phyloP scores from a whole-genome alignment of 257 asterid genomes.

The Primulina tabacum region DNA sequence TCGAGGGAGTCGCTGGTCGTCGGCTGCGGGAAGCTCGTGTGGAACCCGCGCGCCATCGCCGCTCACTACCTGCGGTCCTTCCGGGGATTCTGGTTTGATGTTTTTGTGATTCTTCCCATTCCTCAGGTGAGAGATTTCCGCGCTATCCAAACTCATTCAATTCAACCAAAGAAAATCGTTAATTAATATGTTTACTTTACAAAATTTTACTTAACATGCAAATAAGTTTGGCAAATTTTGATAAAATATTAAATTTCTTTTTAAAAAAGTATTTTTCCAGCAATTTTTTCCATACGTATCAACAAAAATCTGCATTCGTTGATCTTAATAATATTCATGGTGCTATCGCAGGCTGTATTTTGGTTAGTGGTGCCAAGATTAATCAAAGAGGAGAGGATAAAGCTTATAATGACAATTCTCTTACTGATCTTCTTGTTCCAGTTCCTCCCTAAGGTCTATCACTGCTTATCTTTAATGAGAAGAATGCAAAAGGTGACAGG shows the following conservation, averaged over 20 bases:
- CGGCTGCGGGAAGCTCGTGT: slow-evolving; percentile 96
- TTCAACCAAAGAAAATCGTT: too few species aligned
- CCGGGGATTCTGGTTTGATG: slow-evolving; percentile 89
- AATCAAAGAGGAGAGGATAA: slow-evolving; percentile 61
- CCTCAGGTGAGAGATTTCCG: slow-evolving; percentile 62
- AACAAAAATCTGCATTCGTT: too few species aligned
- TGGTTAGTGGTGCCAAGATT: slow-evolving; percentile 78
- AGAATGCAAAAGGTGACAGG: slow-evolving; percentile 92
- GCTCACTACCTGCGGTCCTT: slow-evolving; percentile 65
- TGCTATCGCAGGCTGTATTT: slow-evolving; percentile 56
- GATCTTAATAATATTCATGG: not conserved
- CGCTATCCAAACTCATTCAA: too few species aligned
- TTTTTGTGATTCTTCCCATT: slow-evolving; percentile 83
- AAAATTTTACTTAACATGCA: too few species aligned
- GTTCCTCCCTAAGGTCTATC: slow-evolving; percentile 83
- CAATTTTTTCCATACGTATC: too few species aligned
- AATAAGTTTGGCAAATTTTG: too few species aligned
- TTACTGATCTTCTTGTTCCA: slow-evolving; percentile 80
- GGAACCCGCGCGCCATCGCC: slow-evolving; percentile 88
- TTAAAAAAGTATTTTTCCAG: too few species aligned
- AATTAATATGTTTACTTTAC: too few species aligned
- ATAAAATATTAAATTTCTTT: too few species aligned
- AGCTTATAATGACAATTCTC: slow-evolving; percentile 62
- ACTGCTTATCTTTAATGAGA: slow-evolving; percentile 70
- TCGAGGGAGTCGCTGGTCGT: slow-evolving; percentile 83